These are phyloP conservation scores for Babesia caballi DNA, from an alignment of 169 alveolate genomes.

Conservation along the genomic window DNA sequence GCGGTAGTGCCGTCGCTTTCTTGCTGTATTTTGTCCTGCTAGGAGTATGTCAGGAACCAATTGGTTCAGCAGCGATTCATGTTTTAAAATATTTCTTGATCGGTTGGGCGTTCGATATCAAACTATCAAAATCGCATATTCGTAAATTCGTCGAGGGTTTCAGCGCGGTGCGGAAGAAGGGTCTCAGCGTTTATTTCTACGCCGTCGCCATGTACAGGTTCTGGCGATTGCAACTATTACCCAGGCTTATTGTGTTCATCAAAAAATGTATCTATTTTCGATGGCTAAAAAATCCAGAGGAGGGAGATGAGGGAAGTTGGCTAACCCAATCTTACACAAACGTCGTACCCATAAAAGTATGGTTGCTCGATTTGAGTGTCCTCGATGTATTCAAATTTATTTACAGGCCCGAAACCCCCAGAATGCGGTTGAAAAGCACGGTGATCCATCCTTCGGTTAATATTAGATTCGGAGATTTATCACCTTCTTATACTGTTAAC, in stretches of 20 bases:
- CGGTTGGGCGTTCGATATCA: neutral
- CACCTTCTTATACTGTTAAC: neutral
- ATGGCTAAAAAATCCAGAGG: neutral
- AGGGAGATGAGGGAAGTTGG: neutral
- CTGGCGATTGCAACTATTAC: neutral
- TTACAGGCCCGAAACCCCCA: neutral
- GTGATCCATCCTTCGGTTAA: conserved; percentile 10
- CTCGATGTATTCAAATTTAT: neutral
- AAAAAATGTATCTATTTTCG: neutral
- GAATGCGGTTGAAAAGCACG: neutral
- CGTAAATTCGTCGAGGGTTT: neutral
- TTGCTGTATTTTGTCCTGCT: neutral
- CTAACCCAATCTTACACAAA: neutral
- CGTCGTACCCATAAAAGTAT: neutral
- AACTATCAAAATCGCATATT: neutral
- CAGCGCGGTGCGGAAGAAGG: neutral
- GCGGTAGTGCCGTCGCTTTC: neutral
- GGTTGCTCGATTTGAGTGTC: neutral
- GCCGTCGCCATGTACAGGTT: neutral
- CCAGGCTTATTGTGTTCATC: neutral
- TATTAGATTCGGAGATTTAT: neutral
- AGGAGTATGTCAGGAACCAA: neutral
- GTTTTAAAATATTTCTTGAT: neutral
- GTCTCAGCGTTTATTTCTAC: neutral
- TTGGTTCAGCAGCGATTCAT: neutral